Percentiles rank a stretch among this genome's conserved stretches.
These are phyloP conservation scores for Claviceps capensis DNA, from an alignment of 2,329 filamentous ascomycete species.

Conservation along the genomic window DNA sequence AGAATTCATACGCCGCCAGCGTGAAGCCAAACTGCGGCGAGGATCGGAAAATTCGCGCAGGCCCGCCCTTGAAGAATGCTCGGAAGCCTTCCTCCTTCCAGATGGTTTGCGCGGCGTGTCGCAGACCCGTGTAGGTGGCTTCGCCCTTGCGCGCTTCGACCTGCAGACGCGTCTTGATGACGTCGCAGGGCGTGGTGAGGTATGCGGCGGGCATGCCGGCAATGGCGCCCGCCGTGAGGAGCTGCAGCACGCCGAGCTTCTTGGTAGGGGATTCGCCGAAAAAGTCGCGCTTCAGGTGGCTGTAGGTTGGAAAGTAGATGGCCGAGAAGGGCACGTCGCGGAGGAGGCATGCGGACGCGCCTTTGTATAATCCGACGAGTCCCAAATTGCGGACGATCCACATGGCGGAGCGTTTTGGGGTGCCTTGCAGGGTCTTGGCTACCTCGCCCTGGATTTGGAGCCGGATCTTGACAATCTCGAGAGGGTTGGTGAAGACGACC, in stretches of 20 bases:
- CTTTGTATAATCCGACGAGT: slow-evolving; percentile 91
- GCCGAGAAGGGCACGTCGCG: slow-evolving; percentile 96
- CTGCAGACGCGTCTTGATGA: slow-evolving; percentile 97
- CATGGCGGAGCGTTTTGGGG: slow-evolving; percentile 81
- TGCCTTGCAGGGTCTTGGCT: slow-evolving; percentile 69
- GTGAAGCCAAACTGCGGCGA: slow-evolving; percentile 98
- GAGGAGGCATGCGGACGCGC: slow-evolving; percentile 82
- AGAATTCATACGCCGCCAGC: slow-evolving; percentile 82
- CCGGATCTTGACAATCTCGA: slow-evolving; percentile 98
- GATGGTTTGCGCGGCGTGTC: slow-evolving; percentile 74
- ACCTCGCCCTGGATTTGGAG: slow-evolving; percentile 95
- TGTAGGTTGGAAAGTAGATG: slow-evolving; percentile 97
- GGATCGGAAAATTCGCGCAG: slow-evolving; percentile 85
- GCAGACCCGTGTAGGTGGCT: slow-evolving; percentile 69
- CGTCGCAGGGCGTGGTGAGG: slow-evolving; percentile 91
- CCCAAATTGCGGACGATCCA: slow-evolving; percentile 97
- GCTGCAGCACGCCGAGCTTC: slow-evolving; percentile 79
- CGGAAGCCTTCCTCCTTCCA: slow-evolving; percentile 83
- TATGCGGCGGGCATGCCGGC: slow-evolving; percentile 87
- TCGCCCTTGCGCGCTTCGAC: slow-evolving; percentile 96
- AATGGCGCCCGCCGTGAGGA: slow-evolving; percentile 88
- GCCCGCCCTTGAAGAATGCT: slow-evolving; percentile 97
- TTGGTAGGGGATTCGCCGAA: slow-evolving; percentile 83
- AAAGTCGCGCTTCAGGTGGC: slow-evolving; percentile 82
- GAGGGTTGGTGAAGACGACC: slow-evolving; percentile 95